Percentiles rank a stretch among this genome's conserved stretches.
Evolutionary conservation across 164 flowering plant species (phyloP).

Genomic region (Macadamia tetraphylla): DNA sequence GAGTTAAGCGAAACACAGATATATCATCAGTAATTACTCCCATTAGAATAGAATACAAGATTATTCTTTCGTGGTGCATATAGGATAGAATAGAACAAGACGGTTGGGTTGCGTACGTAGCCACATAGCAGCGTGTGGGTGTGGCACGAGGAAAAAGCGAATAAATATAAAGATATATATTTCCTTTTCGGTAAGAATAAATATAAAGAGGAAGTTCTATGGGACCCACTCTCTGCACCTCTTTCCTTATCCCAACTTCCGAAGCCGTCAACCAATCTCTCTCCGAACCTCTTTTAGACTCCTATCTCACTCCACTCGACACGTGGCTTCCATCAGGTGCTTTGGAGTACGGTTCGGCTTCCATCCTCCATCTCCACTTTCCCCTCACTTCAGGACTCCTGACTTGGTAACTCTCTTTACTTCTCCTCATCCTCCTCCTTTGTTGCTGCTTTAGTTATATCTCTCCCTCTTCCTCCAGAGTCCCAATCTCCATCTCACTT

Average conservation of each 20-base stretch:
- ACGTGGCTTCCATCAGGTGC: neutral
- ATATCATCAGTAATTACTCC: too few species aligned
- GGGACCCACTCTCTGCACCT: neutral
- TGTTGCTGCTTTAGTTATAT: neutral
- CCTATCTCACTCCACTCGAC: neutral
- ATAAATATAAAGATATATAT: too few species aligned
- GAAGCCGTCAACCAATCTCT: neutral
- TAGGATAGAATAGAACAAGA: too few species aligned
- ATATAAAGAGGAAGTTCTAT: neutral
- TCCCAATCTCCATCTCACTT: neutral
- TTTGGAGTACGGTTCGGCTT: neutral
- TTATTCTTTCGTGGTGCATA: too few species aligned
- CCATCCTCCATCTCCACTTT: too few species aligned
- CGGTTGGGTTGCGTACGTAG: too few species aligned
- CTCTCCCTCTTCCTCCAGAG: neutral
- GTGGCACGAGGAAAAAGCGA: too few species aligned
- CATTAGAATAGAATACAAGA: too few species aligned
- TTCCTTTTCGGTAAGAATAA: too few species aligned
- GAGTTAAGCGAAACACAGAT: too few species aligned
- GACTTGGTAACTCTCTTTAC: neutral
- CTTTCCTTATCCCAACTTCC: neutral
- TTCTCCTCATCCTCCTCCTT: neutral
- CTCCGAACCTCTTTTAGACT: neutral
- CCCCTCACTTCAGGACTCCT: neutral
- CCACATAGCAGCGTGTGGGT: too few species aligned